These are phyloP conservation scores for Wickerhamia fluorescens DNA, from an alignment of 805 yeast genomes.

Conservation along the genomic window DNA sequence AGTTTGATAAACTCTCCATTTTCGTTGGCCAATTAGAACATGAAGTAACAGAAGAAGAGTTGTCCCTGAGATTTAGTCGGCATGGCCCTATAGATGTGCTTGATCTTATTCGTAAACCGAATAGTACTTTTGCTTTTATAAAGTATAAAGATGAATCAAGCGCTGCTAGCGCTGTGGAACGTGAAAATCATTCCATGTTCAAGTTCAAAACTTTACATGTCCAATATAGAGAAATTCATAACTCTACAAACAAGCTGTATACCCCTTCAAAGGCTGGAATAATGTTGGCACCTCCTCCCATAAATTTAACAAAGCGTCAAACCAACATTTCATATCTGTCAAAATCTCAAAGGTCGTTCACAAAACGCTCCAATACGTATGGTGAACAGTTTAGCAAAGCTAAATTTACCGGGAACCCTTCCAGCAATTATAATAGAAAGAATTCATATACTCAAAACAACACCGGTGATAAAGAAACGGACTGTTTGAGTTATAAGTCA, in stretches of 20 bases:
- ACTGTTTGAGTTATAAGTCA: no score
- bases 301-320: constrained; percentile 36
- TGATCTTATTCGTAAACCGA: constrained; percentile 44
- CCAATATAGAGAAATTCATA: constrained; percentile 72
- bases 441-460: no score
- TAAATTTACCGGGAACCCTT: no score
- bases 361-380: no score
- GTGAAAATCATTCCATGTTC: constrained; percentile 75
- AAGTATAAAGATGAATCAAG: constrained; percentile 57
- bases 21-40: constrained; percentile 70
- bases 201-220: constrained; percentile 75
- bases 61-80: constrained; percentile 50
- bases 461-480: no score
- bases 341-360: no score
- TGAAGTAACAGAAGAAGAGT: constrained; percentile 46
- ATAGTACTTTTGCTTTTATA: constrained; percentile 65
- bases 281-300: constrained; percentile 76
- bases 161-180: constrained; percentile 82
- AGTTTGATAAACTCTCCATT: constrained; percentile 61
- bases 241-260: no score
- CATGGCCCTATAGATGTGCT: constrained; percentile 63
- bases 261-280: constrained; percentile 19
- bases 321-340: no score
- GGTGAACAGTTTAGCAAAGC: no score
- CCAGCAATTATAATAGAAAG: no score